phyloP scores from a whole-genome alignment of 345 rosid species.

The Aquilaria malaccensis region DNA sequence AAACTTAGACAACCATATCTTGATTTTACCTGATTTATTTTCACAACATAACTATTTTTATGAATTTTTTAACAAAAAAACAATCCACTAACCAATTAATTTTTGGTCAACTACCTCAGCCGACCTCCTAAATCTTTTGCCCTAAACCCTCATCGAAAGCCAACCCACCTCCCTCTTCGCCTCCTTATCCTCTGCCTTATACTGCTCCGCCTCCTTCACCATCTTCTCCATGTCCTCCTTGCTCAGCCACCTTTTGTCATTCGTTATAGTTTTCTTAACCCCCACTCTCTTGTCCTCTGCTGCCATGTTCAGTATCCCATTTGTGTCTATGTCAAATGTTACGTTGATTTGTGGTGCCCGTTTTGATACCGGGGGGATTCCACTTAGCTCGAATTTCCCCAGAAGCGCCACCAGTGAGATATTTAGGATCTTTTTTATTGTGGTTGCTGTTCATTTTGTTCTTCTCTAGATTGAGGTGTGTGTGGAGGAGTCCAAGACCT shows the following conservation, averaged over 20 bases:
- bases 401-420: background rate
- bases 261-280: conserved; percentile 19
- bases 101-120: background rate
- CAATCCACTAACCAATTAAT: no score
- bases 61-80: no score
- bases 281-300: conserved; percentile 23
- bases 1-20: no score
- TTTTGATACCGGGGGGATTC: conserved; percentile 20
- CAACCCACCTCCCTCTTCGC: conserved; percentile 22
- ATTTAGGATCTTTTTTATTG: no score
- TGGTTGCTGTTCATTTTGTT: no score
- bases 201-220: conserved; percentile 24
- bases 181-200: conserved; percentile 19
- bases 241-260: conserved; percentile 20
- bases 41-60: no score
- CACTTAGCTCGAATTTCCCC: conserved; percentile 20
- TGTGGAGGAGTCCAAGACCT: no score
- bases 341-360: conserved; percentile 23
- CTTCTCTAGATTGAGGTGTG: no score
- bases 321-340: conserved; percentile 17
- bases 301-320: conserved; percentile 18
- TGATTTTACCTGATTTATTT: no score
- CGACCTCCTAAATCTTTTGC: conserved; percentile 31
- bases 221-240: conserved; percentile 20
- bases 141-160: conserved; percentile 16